These are phyloP conservation scores for Heliamphora exappendiculata DNA, from an alignment of 148 eudicot species.

Conservation along the genomic window DNA sequence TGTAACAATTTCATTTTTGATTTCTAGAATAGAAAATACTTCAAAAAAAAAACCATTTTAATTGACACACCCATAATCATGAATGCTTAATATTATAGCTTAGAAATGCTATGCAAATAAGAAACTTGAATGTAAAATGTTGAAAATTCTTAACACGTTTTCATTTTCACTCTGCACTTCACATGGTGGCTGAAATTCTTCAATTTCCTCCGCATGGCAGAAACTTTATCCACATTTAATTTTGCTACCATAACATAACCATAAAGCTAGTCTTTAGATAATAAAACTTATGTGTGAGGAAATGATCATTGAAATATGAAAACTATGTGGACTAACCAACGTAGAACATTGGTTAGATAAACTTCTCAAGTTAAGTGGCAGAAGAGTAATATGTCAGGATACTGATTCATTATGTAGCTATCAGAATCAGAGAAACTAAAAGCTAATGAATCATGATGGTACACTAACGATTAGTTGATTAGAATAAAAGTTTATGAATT, in stretches of 20 bases:
- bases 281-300: neutral
- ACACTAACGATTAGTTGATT: neutral
- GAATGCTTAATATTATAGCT: too few relatives aligned
- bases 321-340: neutral
- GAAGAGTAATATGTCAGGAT: neutral
- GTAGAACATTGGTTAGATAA: neutral
- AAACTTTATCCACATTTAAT: neutral
- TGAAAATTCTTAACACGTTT: too few relatives aligned
- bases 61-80: too few relatives aligned
- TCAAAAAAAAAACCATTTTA: too few relatives aligned
- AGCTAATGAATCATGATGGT: neutral
- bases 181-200: constrained; percentile 93
- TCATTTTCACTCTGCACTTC: constrained; percentile 99
- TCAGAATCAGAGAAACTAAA: neutral
- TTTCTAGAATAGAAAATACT: too few relatives aligned
- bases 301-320: neutral
- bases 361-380: neutral
- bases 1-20: too few relatives aligned
- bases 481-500: neutral
- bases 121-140: too few relatives aligned
- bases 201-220: constrained; percentile 74
- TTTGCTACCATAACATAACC: neutral
- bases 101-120: too few relatives aligned
- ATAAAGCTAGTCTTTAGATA: constrained; percentile 1
- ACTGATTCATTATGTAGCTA: neutral